A percentile compares a stretch with the other conserved stretches of the same genome.
phyloP scores from a whole-genome alignment of 192 early-diverging fungal genomes.

The Allomyces arbusculus region DNA sequence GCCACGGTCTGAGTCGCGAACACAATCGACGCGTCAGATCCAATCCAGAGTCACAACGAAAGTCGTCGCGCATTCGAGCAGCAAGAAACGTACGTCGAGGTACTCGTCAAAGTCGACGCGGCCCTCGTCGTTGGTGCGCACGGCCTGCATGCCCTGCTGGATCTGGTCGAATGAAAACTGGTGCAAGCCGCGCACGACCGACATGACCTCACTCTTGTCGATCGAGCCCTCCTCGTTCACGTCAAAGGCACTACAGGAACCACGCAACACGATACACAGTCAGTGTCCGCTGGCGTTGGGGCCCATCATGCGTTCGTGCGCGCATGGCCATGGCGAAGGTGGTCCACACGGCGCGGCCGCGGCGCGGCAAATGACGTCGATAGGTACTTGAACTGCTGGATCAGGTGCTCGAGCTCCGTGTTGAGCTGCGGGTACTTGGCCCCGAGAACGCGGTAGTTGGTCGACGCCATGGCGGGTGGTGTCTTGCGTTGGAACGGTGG shows the following conservation, averaged over 20 bases:
- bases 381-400: constrained; percentile 10
- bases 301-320: too few relatives aligned
- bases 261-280: too few relatives aligned
- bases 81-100: constrained; percentile 34
- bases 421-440: constrained; percentile 13
- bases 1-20: neutral
- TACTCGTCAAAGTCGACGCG: constrained; percentile 62
- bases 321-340: too few relatives aligned
- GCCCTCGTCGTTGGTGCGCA: constrained; percentile 41
- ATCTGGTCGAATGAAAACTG: constrained; percentile 49
- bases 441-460: neutral
- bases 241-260: constrained; percentile 13
- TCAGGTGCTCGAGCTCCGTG: constrained; percentile 25
- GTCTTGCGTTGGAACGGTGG: too few relatives aligned
- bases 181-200: constrained; percentile 40
- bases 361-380: neutral
- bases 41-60: too few relatives aligned
- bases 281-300: too few relatives aligned
- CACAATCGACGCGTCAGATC: neutral
- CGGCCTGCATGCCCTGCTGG: constrained; percentile 40
- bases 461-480: neutral
- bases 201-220: constrained; percentile 41
- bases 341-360: too few relatives aligned
- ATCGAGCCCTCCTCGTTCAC: constrained; percentile 47
- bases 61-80: too few relatives aligned